Base-by-base conservation (phyloP, 139 green algal genomes). In the Volvox africanus region DNA sequence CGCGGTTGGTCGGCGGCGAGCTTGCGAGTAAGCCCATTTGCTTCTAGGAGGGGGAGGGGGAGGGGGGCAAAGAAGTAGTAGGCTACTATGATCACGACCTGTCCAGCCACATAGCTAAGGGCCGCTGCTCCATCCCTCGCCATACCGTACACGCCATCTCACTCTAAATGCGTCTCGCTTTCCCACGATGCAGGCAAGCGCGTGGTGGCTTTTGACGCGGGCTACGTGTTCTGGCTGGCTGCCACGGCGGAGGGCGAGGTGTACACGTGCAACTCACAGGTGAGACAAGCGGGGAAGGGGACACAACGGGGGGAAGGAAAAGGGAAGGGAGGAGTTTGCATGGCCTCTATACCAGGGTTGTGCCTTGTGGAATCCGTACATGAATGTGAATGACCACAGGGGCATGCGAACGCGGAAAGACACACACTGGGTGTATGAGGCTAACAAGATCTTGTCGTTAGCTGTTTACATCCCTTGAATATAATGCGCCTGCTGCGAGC, bases 161-260 rank as follows among this genome's bases (percentile, higher is more conserved):
- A 6, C 65, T 6, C 11, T 28, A 2, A 69, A 69, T 69, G 21
- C 21, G 11, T 28, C 11, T 73, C 65, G 9, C 6, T 73, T 73
- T 28, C 79, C 37, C 13, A 11, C 93, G 94, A 19, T 90, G 16
- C 86, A 90, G 86, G 89, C 55, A 82, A 92, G 84, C 78, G 87
- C 0, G 94, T 96, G 36, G 91, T 93, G 2, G 91, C 88, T 0
- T 94, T 95, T 86, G 93, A 95, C 86, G 76, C 92, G 91, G 95
- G 95, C 28, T 96, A 95, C 89, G 89, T 88, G 30, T 93, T 95
- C 67, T 96, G 94, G 94, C 76, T 95, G 2, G 93, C 93, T 61
- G 91, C 92, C 62, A 96, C 93, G 2, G 71, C 69, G 2, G 80
- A 91, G 20, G 95, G 95, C 20, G 69, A 90, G 36, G 87, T 96